Base-by-base conservation (phyloP, 352 stramenopile genomes). In the Globisporangium recalcitrans region DNA sequence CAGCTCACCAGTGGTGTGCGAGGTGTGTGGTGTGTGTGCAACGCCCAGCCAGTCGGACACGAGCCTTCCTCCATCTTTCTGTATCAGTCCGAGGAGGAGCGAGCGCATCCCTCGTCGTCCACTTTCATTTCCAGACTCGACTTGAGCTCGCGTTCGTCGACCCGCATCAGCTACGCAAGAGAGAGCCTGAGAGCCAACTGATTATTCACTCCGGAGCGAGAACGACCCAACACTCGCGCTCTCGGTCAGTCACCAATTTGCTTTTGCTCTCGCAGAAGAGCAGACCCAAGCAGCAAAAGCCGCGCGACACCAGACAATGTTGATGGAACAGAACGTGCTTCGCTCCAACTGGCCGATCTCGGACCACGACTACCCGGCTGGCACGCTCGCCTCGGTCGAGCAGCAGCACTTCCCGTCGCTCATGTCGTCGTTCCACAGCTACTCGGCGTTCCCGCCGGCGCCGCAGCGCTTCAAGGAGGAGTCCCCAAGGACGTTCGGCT, bases 271-370 rank as follows among this genome's bases (percentile, higher is more conserved):
- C n/a, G n/a, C n/a, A n/a, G 34, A 13, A 42, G 8, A 3, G 14
- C 34, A 22, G 26, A 13, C 34, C 34, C 22, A 36, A 36, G 34
- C 22, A 59, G 34, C 58, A 24, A 51, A 11, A 27, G 47, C 46
- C n/a, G n/a, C n/a, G 11, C 46, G 13, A 4, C 10, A 8, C n/a
- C 19, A 19, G 13, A 55, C 53, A 38, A 66, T 67, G 61, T 55
- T 67, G 44, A 67, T 67, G 61, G 61, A 67, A 40, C 61, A 67
- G 52, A 60, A 62, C 61, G 61, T 60, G 32, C 61, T 67, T n/a
- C 61, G 61, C 4, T 58, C 52, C 24, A 67, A 42, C 44, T 67
- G 61, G 61, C 53, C 61, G 29, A 60, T 60, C 36, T 52, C 42
- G 22, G 61, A 67, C 44, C 52, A 56, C 19, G 61, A 67, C 32